These are phyloP conservation scores for Eucalyptus virginea DNA, from an alignment of 345 rosid species.

Conservation along the genomic window DNA sequence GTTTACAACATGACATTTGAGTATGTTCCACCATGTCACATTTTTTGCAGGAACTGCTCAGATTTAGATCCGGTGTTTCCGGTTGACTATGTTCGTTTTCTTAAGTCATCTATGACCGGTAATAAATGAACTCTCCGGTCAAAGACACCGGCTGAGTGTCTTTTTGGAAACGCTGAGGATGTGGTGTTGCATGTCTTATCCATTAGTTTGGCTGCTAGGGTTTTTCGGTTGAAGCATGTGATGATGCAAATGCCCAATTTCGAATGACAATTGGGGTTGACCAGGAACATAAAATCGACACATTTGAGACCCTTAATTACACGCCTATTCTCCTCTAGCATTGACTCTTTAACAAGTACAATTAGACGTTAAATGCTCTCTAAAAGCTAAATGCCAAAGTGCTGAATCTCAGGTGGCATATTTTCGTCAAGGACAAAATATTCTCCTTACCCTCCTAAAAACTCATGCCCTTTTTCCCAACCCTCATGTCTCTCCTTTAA, in stretches of 20 bases:
- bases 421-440: neutral
- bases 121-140: neutral
- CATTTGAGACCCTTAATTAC: neutral
- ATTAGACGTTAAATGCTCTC: neutral
- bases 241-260: neutral
- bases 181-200: neutral
- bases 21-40: neutral
- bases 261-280: neutral
- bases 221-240: neutral
- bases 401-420: slow-evolving; percentile 2
- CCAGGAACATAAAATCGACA: neutral
- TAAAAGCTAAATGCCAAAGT: slow-evolving; percentile 10
- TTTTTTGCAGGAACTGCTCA: neutral
- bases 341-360: neutral
- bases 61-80: neutral
- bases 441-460: neutral
- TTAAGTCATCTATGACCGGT: neutral
- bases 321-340: neutral
- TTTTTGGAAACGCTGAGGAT: neutral
- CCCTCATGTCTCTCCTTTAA: neutral
- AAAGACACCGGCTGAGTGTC: neutral
- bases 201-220: neutral
- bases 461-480: neutral
- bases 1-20: neutral
- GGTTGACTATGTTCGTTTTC: neutral